Base-by-base conservation (phyloP, 2,329 filamentous ascomycete species). In the Neofusicoccum sp. region DNA sequence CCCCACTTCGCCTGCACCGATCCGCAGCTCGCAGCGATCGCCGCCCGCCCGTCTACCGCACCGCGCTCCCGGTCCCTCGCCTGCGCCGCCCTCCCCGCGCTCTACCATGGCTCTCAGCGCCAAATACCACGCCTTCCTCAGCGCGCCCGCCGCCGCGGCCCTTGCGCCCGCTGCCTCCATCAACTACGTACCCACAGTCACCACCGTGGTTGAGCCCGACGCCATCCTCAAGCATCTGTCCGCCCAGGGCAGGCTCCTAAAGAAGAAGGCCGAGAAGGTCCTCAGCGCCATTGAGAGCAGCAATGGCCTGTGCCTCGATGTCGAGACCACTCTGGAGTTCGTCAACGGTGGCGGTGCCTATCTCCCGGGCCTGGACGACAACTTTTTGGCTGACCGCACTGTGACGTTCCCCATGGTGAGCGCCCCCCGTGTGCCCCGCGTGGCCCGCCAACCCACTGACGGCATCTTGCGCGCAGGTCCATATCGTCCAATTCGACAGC, bases 181-280 rank as follows among this genome's bases (percentile, higher is more conserved):
- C 69, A 88, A 94, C 82, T 99, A 98, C 81, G 89, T 98, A 76
- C 92, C 93, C 62, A 97, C 94, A 6, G 89, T 93, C 11, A 92
- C 89, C 37, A 86, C 86, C 67, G 82, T 96, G 73, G 82, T 84
- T 66, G 88, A 91, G 69, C 78, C 89, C 50, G 84, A 87, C 58
- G 86, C 91, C 50, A 92, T 99, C 76, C 81, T 94, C 78, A 93
- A 92, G 80, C 93, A 98, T 78, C 79, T 97, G 66, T 83, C 81
- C 71, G 83, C 84, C 41, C 85, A 93, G 74, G 83, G 85, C 70
- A 89, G 88, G 74, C 85, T 91, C 74, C 82, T 97, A 73, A 90
- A 89, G 78, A 96, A 92, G 83, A 93, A 91, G 79, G 87, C 89
- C 69, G 87, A 97, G 77, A 89, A 89, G 47, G 78, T 94, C 59